phyloP scores from a whole-genome alignment of 345 rosid genomes.

The Xanthoceras sorbifolium region DNA sequence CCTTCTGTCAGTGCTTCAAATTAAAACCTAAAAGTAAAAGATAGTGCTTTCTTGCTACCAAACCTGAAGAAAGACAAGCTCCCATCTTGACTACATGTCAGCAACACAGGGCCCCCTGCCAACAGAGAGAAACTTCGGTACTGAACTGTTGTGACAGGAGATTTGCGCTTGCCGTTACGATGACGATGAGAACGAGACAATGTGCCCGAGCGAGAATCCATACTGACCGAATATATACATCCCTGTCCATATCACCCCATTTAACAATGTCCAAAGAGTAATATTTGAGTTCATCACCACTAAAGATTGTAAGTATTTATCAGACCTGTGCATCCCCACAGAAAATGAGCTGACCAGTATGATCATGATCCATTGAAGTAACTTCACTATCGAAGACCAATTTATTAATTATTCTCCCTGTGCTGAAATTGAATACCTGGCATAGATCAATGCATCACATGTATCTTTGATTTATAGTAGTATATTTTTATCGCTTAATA shows the following conservation, averaged over 20 bases:
- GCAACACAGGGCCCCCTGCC: slow-evolving; percentile 87
- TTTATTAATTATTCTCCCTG: slow-evolving; percentile 83
- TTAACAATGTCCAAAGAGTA: slow-evolving; percentile 4
- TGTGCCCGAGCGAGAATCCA: slow-evolving; percentile 78
- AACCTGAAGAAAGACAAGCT: slow-evolving; percentile 90
- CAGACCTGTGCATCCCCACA: slow-evolving; percentile 90
- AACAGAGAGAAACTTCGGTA: slow-evolving; percentile 92
- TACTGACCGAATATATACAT: slow-evolving; percentile 69
- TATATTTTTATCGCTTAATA: neutral
- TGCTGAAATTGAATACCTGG: slow-evolving; percentile 95
- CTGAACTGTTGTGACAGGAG: slow-evolving; percentile 80
- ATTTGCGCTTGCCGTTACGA: slow-evolving; percentile 64
- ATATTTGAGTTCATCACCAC: neutral
- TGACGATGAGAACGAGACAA: slow-evolving; percentile 81
- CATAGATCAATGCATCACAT: slow-evolving; percentile 16
- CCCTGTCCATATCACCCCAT: slow-evolving; percentile 55
- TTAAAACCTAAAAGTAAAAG: slow-evolving; percentile 2
- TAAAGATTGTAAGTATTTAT: neutral
- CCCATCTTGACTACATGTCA: slow-evolving; percentile 90
- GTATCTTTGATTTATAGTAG: neutral
- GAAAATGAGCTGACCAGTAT: slow-evolving; percentile 90
- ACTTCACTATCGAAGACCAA: slow-evolving; percentile 57
- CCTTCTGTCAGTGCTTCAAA: slow-evolving; percentile 11
- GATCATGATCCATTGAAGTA: slow-evolving; percentile 98
- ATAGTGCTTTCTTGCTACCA: slow-evolving; percentile 12